A percentile compares a stretch with the other conserved stretches of the same genome.
Evolutionary conservation across 495 filamentous ascomycete species (phyloP).

Genomic region (Xylaria scruposa): DNA sequence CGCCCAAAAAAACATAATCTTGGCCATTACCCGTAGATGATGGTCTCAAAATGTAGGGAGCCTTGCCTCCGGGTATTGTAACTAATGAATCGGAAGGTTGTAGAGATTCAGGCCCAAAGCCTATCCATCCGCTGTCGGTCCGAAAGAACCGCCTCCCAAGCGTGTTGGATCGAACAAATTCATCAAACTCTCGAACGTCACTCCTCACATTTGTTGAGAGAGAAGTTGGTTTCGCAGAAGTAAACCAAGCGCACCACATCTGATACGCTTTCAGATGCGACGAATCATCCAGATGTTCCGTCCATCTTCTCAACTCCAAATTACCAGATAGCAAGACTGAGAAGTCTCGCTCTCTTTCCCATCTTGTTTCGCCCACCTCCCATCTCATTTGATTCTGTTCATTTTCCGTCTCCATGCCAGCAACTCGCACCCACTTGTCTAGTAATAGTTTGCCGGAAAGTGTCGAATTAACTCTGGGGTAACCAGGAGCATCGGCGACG

Average conservation of each 20-base stretch:
- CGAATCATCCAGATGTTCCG: not conserved
- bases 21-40: not conserved
- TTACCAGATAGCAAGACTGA: not conserved
- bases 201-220: not conserved
- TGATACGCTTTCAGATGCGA: not conserved
- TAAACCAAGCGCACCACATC: slow-evolving; percentile 1
- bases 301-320: not conserved
- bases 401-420: not conserved
- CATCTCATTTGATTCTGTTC: not conserved
- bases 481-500: not conserved
- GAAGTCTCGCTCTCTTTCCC: not conserved
- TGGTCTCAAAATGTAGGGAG: not conserved
- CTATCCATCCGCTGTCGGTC: not conserved
- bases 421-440: not conserved
- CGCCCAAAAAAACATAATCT: not conserved
- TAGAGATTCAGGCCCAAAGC: not conserved
- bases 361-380: not conserved
- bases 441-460: not conserved
- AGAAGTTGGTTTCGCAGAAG: not conserved
- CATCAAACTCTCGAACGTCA: not conserved
- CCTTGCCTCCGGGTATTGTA: not conserved
- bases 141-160: not conserved
- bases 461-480: not conserved
- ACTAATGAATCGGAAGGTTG: not conserved
- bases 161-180: not conserved